These are phyloP conservation scores for Corrigiola litoralis DNA, from an alignment of 179 eudicot genomes.

Conservation along the genomic window DNA sequence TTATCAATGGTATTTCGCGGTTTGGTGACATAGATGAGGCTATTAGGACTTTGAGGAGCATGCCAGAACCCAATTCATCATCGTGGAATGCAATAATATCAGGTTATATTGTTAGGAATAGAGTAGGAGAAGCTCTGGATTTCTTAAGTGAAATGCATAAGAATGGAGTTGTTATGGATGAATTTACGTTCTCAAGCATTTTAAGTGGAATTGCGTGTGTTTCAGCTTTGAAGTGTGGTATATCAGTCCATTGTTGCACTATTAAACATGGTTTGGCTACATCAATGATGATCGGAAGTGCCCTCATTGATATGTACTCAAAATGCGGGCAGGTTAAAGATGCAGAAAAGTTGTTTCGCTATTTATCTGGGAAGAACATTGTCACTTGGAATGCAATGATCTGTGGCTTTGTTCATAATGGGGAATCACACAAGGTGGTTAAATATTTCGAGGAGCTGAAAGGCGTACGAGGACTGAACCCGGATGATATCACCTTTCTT, in stretches of 20 bases:
- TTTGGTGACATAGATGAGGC: conserved; percentile 65
- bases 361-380: conserved; percentile 48
- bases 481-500: conserved; percentile 67
- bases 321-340: conserved; percentile 56
- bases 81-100: conserved; percentile 81
- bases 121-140: conserved; percentile 46
- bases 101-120: conserved; percentile 54
- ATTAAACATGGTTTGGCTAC: conserved; percentile 44
- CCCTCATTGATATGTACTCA: conserved; percentile 70
- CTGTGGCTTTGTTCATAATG: conserved; percentile 73
- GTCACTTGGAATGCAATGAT: conserved; percentile 73
- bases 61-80: conserved; percentile 64
- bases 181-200: conserved; percentile 62
- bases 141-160: conserved; percentile 54
- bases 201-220: conserved; percentile 56
- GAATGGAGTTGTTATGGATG: conserved; percentile 38
- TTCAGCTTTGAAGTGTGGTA: conserved; percentile 58
- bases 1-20: conserved; percentile 62
- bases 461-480: conserved; percentile 30
- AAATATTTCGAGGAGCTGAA: conserved; percentile 48
- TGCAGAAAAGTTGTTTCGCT: conserved; percentile 42
- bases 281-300: conserved; percentile 57
- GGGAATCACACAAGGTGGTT: conserved; percentile 46
- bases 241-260: conserved; percentile 44
- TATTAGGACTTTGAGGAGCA: conserved; percentile 33